phyloP scores from a whole-genome alignment of 2,329 filamentous ascomycete genomes.

The Cytospora schulzeri region DNA sequence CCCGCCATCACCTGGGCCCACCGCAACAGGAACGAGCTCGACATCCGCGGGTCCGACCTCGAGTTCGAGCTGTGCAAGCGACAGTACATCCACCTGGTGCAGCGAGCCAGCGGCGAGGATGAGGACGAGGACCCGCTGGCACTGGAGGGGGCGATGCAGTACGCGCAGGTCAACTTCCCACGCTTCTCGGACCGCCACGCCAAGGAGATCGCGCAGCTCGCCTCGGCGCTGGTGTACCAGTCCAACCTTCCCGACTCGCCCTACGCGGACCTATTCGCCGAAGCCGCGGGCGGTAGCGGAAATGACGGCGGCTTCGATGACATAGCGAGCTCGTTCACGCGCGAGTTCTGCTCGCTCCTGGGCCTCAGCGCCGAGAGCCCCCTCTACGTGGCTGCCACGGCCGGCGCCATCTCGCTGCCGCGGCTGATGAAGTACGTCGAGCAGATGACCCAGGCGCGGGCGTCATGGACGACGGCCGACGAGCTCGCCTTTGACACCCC shows the following conservation, averaged over 20 bases:
- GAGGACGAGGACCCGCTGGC: constrained; percentile 55
- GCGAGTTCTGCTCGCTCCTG: constrained; percentile 91
- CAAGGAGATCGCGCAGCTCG: constrained; percentile 78
- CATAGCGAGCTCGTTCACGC: constrained; percentile 82
- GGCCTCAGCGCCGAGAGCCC: constrained; percentile 90
- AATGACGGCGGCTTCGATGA: constrained; percentile 73
- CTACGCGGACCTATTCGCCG: constrained; percentile 78
- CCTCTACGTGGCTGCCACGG: constrained; percentile 88
- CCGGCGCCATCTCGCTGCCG: constrained; percentile 87
- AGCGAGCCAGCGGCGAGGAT: constrained; percentile 59
- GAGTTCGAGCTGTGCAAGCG: constrained; percentile 93
- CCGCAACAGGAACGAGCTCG: constrained; percentile 68
- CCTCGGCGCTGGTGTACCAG: constrained; percentile 77
- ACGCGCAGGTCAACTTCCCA: constrained; percentile 74
- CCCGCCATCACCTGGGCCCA: constrained; percentile 89
- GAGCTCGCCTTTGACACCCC: constrained; percentile 81
- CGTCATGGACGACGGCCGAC: constrained; percentile 90
- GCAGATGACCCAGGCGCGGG: constrained; percentile 85
- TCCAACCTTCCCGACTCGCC: constrained; percentile 76
- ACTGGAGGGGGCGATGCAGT: constrained; percentile 67
- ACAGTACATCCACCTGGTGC: constrained; percentile 87
- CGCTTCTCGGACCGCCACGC: constrained; percentile 75
- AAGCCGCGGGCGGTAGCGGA: constrained; percentile 27
- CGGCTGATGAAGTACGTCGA: constrained; percentile 84
- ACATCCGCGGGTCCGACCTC: constrained; percentile 83